Percentiles rank a stretch among this genome's conserved stretches.
Evolutionary conservation across 1,284 basidiomycete genomes (phyloP).

Genomic region (Inonotus obliquus): DNA sequence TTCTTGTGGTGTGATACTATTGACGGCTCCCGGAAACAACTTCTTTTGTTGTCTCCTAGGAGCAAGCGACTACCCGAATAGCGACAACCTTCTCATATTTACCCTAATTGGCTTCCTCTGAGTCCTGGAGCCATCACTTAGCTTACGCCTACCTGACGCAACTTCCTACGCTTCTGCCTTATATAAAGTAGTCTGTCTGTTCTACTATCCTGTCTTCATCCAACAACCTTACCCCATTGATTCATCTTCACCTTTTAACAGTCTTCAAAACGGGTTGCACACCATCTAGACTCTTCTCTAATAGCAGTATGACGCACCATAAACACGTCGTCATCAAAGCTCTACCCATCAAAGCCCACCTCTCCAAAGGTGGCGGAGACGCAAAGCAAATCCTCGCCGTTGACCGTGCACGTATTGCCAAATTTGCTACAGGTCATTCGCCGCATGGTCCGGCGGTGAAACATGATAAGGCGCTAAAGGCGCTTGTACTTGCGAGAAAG

Average conservation of each 20-base stretch:
- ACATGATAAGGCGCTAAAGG: conserved; percentile 22
- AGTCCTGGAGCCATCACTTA: not conserved
- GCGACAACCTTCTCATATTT: not conserved
- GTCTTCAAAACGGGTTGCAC: conserved; percentile 8
- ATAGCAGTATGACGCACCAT: conserved; percentile 4
- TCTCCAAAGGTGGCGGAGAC: conserved; percentile 30
- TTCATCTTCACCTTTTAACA: not conserved
- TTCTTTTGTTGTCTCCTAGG: conserved; percentile 9
- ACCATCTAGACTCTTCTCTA: conserved; percentile 3
- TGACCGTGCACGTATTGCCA: conserved; percentile 50
- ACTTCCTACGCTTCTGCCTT: not conserved
- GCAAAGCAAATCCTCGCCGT: conserved; percentile 43
- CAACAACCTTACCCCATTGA: not conserved
- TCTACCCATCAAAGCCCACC: conserved; percentile 41
- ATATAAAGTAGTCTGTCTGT: not conserved
- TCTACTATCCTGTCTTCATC: not conserved
- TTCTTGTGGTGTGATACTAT: not conserved
- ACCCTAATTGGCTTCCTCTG: not conserved
- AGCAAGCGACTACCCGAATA: not conserved
- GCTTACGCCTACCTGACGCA: not conserved
- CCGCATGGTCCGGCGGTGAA: conserved; percentile 43
- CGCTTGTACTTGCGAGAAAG: conserved; percentile 22
- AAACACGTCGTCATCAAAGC: not conserved
- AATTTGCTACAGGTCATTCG: conserved; percentile 43
- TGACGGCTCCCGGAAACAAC: conserved; percentile 1